Evolutionary conservation across 306 rosid genomes (phyloP).

Genomic region (Geum urbanum): DNA sequence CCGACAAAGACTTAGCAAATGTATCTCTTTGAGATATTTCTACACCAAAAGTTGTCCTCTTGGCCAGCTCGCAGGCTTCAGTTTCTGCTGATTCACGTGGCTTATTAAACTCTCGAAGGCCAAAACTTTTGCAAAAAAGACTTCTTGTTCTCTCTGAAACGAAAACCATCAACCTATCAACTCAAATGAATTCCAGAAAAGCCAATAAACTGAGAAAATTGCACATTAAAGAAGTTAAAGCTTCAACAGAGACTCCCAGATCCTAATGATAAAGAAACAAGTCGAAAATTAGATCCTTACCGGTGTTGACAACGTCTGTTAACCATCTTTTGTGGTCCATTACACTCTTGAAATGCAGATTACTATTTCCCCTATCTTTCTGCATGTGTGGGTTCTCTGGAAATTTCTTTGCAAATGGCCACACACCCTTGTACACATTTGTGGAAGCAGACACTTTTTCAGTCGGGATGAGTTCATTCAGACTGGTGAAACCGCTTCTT

Average conservation of each 20-base stretch:
- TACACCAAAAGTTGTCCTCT: conserved; percentile 46
- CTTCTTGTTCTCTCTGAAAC: conserved; percentile 25
- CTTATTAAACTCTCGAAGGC: conserved; percentile 22
- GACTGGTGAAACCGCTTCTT: conserved; percentile 9
- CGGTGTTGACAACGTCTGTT: conserved; percentile 13
- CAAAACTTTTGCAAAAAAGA: conserved; percentile 7
- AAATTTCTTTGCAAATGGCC: conserved; percentile 20
- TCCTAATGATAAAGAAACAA: not conserved
- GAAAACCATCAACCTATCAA: not conserved
- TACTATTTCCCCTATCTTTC: conserved; percentile 2
- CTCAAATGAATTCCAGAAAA: not conserved
- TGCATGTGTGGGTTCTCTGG: conserved; percentile 4
- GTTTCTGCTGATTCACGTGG: conserved; percentile 18
- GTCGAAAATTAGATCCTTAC: conserved; percentile 11
- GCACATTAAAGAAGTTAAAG: not conserved
- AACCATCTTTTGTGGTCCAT: conserved; percentile 9
- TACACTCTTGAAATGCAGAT: conserved; percentile 8
- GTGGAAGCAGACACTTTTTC: conserved; percentile 23
- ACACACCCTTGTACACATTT: conserved; percentile 12
- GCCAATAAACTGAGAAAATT: not conserved
- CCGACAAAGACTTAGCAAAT: conserved; percentile 32
- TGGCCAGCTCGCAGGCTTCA: conserved; percentile 17
- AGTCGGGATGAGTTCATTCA: conserved; percentile 26
- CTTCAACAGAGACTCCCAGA: not conserved
- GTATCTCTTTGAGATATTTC: conserved; percentile 40